Evolutionary conservation across 257 asterid genomes (phyloP).

Genomic region (Perilla frutescens): DNA sequence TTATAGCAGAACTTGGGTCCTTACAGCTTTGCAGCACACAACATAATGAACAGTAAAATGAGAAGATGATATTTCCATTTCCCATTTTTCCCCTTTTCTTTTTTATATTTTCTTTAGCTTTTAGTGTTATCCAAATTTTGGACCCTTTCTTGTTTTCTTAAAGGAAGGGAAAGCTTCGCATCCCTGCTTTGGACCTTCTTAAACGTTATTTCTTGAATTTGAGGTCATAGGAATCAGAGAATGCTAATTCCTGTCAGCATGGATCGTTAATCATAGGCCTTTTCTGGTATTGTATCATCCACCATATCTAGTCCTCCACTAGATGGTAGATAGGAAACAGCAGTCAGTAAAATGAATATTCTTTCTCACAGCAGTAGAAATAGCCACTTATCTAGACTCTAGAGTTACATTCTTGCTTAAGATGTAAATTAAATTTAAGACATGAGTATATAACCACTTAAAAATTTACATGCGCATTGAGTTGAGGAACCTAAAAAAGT

Average conservation of each 20-base stretch:
- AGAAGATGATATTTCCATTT: not conserved
- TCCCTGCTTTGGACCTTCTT: not conserved
- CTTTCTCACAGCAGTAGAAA: conserved; percentile 21
- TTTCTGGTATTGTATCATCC: not conserved
- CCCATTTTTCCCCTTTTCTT: too few species aligned
- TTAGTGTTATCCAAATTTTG: not conserved
- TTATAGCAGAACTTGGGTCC: not conserved
- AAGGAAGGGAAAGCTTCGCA: not conserved
- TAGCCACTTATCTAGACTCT: conserved; percentile 1
- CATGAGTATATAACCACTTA: not conserved
- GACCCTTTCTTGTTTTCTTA: not conserved
- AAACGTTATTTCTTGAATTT: not conserved
- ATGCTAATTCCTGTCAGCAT: not conserved
- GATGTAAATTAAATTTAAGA: not conserved
- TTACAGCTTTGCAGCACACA: not conserved
- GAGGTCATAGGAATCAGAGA: not conserved
- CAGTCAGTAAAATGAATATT: not conserved
- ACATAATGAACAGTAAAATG: conserved; percentile 9
- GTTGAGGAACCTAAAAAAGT: not conserved
- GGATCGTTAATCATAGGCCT: not conserved
- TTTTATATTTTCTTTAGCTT: not conserved
- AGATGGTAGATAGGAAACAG: not conserved
- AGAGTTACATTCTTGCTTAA: not conserved
- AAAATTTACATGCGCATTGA: not conserved
- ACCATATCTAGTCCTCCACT: not conserved